These are phyloP conservation scores for Phytopythium ostracodes DNA, from an alignment of 352 stramenopile species.

Conservation along the genomic window DNA sequence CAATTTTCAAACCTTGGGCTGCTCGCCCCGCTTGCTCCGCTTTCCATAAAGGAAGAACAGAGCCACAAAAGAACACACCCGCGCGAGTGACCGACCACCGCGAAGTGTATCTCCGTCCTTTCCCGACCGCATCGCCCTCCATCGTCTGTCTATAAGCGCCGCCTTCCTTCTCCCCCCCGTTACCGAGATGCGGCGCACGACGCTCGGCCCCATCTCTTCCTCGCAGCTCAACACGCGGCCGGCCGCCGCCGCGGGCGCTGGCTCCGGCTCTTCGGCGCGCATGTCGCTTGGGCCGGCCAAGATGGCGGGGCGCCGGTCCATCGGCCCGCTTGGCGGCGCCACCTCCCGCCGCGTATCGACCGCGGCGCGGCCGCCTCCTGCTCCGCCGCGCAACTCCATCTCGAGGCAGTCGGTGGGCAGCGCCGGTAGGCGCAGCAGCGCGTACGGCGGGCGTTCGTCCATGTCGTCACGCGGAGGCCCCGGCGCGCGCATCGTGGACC, in stretches of 20 bases:
- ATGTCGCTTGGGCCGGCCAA: constrained; percentile 56
- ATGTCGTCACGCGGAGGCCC: constrained; percentile 28
- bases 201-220: constrained; percentile 77
- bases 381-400: constrained; percentile 38
- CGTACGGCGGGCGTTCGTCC: constrained; percentile 57
- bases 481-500: constrained; percentile 57
- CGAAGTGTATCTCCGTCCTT: not conserved
- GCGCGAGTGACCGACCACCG: not conserved
- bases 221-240: constrained; percentile 77
- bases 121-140: no score
- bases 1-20: constrained; percentile 5
- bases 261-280: constrained; percentile 34
- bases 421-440: constrained; percentile 47
- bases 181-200: constrained; percentile 72
- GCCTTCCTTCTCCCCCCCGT: not conserved
- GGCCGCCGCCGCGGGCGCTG: constrained; percentile 8
- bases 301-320: constrained; percentile 46
- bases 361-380: constrained; percentile 2
- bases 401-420: constrained; percentile 45
- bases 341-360: constrained; percentile 52
- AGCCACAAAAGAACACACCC: not conserved
- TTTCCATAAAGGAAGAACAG: not conserved
- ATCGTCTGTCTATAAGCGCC: no score
- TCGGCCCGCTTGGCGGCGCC: constrained; percentile 23
- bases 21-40: not conserved